A percentile compares a stretch with the other conserved stretches of the same genome.
Evolutionary conservation across 148 eudicot genomes (phyloP).

Genomic region (Camellia lanceoleosa): DNA sequence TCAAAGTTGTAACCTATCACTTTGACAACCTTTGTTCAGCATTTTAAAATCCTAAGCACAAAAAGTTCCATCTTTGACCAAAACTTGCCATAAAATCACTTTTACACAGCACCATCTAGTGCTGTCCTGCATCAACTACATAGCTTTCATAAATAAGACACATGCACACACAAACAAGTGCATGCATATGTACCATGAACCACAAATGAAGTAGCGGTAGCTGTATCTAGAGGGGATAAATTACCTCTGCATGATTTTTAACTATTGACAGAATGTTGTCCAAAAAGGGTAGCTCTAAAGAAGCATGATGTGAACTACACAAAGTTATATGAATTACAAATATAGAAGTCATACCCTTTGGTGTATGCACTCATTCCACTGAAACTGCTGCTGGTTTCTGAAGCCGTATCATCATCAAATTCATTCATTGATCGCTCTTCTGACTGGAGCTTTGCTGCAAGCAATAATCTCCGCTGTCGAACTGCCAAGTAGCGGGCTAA

Average conservation of each 20-base stretch:
- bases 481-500: slow-evolving; percentile 89
- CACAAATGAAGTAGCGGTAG: background rate
- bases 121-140: background rate
- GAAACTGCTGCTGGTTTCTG: slow-evolving; percentile 93
- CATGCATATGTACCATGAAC: background rate
- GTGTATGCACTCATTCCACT: slow-evolving; percentile 99
- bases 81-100: background rate
- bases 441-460: slow-evolving; percentile 76
- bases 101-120: background rate
- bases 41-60: background rate
- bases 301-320: slow-evolving; percentile 1
- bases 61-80: background rate
- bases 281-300: background rate
- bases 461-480: slow-evolving; percentile 83
- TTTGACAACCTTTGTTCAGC: background rate
- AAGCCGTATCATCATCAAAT: slow-evolving; percentile 76
- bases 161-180: background rate
- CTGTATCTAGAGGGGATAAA: background rate
- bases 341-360: slow-evolving; percentile 57
- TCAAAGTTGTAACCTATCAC: background rate
- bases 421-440: slow-evolving; percentile 63
- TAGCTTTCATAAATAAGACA: background rate
- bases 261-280: background rate
- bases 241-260: background rate
- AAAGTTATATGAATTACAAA: background rate